Evolutionary conservation across 2,329 filamentous ascomycete genomes (phyloP).

Genomic region (Gaeumannomyces tritici): DNA sequence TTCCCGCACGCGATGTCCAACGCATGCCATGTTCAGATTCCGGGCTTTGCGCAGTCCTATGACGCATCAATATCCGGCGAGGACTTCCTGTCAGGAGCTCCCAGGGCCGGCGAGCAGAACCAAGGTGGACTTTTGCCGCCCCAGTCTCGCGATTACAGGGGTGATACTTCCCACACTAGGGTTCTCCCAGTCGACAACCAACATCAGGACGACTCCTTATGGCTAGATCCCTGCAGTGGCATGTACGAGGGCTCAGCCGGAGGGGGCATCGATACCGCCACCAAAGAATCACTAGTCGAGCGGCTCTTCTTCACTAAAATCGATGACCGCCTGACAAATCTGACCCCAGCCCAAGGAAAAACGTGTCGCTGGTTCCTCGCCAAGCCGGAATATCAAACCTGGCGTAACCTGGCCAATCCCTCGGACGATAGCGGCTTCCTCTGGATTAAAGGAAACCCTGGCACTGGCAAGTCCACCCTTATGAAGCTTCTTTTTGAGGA

Average conservation of each 20-base stretch:
- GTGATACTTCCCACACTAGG: no score
- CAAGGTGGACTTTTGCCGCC: no score
- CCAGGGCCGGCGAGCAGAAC: no score
- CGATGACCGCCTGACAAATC: slow-evolving; percentile 1
- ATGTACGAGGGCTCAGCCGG: background rate
- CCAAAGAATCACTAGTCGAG: background rate
- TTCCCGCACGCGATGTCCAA: no score
- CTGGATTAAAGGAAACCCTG: slow-evolving; percentile 34
- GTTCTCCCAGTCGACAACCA: no score
- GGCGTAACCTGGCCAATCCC: slow-evolving; percentile 17
- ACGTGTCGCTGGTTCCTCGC: slow-evolving; percentile 12
- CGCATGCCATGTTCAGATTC: no score
- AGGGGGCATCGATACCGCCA: background rate
- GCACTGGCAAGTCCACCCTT: slow-evolving; percentile 31
- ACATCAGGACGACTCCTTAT: background rate
- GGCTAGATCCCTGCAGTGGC: background rate
- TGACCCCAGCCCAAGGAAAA: background rate
- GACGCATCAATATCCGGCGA: no score
- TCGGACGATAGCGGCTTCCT: slow-evolving; percentile 24
- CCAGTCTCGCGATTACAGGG: no score
- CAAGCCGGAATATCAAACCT: slow-evolving; percentile 17
- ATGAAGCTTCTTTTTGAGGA: slow-evolving; percentile 25
- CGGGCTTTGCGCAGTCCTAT: no score
- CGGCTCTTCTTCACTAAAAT: background rate
- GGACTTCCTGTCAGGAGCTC: no score